A percentile compares a stretch with the other conserved stretches of the same genome.
phyloP scores from a whole-genome alignment of 345 rosid genomes.

The Limnanthes douglasii region DNA sequence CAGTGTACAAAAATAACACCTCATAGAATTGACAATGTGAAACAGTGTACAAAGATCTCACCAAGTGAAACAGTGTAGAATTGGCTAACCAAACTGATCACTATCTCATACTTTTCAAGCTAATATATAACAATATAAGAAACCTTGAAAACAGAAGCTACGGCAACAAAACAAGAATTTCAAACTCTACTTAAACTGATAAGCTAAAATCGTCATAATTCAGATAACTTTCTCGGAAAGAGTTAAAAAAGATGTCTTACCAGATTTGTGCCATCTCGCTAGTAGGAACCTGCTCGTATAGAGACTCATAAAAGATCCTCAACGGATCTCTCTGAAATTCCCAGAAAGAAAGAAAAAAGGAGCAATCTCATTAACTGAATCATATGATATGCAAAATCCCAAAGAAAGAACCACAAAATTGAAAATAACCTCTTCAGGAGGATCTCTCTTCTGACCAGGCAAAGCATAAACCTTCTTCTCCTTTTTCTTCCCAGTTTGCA shows the following conservation, averaged over 20 bases:
- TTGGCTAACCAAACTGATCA: background rate
- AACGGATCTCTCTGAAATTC: slow-evolving; percentile 83
- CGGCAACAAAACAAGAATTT: background rate
- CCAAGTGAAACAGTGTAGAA: background rate
- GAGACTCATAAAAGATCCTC: slow-evolving; percentile 79
- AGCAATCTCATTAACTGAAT: too few relatives aligned
- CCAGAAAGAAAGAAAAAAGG: background rate
- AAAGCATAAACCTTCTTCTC: slow-evolving; percentile 71
- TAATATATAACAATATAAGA: background rate
- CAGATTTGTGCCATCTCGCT: slow-evolving; percentile 96
- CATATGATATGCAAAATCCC: too few relatives aligned
- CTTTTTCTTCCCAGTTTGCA: slow-evolving; percentile 31
- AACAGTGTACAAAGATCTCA: too few relatives aligned
- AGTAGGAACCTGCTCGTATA: slow-evolving; percentile 54
- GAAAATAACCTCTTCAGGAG: slow-evolving; percentile 62
- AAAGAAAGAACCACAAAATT: too few relatives aligned
- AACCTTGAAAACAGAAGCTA: background rate
- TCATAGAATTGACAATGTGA: too few relatives aligned
- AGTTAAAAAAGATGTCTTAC: slow-evolving; percentile 24
- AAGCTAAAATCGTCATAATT: background rate
- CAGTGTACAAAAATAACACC: too few relatives aligned
- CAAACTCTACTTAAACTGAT: background rate
- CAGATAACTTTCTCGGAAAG: background rate
- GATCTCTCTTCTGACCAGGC: slow-evolving; percentile 87
- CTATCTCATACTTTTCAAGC: background rate